Evolutionary conservation across 2,329 filamentous ascomycete species (phyloP).

Genomic region (Epichloe aotearoae): DNA sequence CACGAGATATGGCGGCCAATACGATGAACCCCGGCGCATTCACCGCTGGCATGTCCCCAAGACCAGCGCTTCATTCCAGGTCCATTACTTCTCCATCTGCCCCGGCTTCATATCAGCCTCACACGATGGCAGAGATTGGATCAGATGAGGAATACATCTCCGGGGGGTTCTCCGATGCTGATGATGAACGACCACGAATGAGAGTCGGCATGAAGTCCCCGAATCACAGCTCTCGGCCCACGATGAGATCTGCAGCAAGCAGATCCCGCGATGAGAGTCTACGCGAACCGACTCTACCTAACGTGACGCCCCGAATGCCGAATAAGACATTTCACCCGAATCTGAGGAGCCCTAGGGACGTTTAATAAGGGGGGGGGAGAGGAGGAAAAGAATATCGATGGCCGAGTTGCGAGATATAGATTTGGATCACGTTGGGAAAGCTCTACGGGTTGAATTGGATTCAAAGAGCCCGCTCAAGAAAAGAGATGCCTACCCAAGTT

Average conservation of each 20-base stretch:
- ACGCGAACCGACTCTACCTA: conserved; percentile 22
- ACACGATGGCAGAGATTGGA: conserved; percentile 44
- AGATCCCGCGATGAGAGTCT: conserved; percentile 21
- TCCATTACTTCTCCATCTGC: conserved; percentile 73
- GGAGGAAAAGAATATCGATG: neutral
- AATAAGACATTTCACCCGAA: conserved; percentile 20
- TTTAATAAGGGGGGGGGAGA: conserved; percentile 11
- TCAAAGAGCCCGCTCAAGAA: neutral
- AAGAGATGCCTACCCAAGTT: neutral
- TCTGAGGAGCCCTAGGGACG: conserved; percentile 22
- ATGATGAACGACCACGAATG: conserved; percentile 40
- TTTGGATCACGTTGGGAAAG: neutral
- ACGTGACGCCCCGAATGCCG: conserved; percentile 28
- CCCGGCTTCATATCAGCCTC: conserved; percentile 39
- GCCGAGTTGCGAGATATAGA: neutral
- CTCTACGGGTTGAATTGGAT: neutral
- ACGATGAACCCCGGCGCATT: conserved; percentile 51
- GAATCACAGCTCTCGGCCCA: conserved; percentile 40
- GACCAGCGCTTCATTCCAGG: conserved; percentile 63
- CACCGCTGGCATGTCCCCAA: conserved; percentile 28
- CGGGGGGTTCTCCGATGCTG: conserved; percentile 67
- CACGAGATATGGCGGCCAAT: conserved; percentile 46
- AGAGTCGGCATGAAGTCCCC: conserved; percentile 50
- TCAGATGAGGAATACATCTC: conserved; percentile 67
- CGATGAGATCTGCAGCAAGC: conserved; percentile 17